Evolutionary conservation across 805 yeast species (phyloP).

Genomic region (Wickerhamiella kurtzmanii): DNA sequence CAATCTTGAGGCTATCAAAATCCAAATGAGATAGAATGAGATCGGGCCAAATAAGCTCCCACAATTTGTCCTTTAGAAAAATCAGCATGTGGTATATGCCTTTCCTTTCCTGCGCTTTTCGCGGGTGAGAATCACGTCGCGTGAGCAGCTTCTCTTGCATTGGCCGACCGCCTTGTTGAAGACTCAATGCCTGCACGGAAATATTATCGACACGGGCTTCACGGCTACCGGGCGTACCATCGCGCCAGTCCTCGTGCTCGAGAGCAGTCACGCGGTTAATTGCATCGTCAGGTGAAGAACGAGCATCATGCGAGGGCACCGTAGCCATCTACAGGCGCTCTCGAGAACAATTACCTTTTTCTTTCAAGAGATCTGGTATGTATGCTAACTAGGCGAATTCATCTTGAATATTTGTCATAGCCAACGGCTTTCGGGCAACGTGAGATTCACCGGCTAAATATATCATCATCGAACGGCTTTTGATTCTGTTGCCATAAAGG

Average conservation of each 20-base stretch:
- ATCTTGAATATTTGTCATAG: too few species aligned
- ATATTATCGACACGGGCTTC: neutral
- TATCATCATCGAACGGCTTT: too few species aligned
- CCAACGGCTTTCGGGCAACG: too few species aligned
- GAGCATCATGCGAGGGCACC: too few species aligned
- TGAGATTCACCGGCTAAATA: too few species aligned
- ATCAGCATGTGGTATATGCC: neutral
- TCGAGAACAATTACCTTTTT: too few species aligned
- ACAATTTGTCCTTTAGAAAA: neutral
- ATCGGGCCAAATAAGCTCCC: conserved; percentile 10
- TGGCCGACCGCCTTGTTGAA: neutral
- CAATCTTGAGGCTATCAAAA: conserved; percentile 13
- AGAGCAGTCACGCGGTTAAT: neutral
- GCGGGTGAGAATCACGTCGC: neutral
- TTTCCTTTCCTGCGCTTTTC: neutral
- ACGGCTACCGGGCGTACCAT: neutral
- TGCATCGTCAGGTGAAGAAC: neutral
- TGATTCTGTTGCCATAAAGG: too few species aligned
- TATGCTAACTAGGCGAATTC: too few species aligned
- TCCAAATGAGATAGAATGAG: conserved; percentile 20
- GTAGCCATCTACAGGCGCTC: neutral
- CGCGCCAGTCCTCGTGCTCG: neutral
- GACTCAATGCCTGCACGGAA: neutral
- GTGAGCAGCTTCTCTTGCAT: neutral
- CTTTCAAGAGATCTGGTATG: too few species aligned